Conservation (phyloP, 2,329 filamentous ascomycete genomes). For the Furcasterigmium sp. region DNA sequence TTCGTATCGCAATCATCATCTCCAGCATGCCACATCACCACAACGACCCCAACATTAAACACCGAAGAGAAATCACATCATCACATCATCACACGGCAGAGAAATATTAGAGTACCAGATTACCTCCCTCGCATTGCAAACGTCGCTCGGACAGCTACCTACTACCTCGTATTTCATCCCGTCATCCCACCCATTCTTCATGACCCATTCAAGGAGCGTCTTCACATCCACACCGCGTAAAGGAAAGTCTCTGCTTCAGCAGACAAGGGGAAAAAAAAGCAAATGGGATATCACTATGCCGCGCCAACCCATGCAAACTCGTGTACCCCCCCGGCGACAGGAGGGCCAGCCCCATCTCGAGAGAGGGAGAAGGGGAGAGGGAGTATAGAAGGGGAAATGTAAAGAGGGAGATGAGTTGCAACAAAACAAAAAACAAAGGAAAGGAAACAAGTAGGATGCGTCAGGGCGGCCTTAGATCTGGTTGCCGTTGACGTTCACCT, state of each 20-base stretch:
- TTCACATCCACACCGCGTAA: too few species aligned
- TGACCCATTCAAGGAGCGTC: not conserved
- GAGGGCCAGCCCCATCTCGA: too few species aligned
- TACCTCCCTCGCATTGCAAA: slow-evolving; percentile 1
- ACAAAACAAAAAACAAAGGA: slow-evolving; percentile 14
- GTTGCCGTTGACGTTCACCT: slow-evolving; percentile 76
- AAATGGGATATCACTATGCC: slow-evolving; percentile 17
- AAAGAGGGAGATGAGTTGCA: slow-evolving; percentile 11
- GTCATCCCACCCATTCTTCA: too few species aligned
- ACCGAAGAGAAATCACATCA: too few species aligned
- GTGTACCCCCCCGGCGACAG: too few species aligned
- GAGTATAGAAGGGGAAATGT: slow-evolving; percentile 14
- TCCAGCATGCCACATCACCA: too few species aligned
- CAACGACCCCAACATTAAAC: too few species aligned
- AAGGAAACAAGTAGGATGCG: slow-evolving; percentile 9
- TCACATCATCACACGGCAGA: not conserved
- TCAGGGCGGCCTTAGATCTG: too few species aligned
- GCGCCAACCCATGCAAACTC: not conserved
- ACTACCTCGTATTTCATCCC: too few species aligned
- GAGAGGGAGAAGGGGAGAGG: slow-evolving; percentile 9
- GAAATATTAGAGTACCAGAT: not conserved
- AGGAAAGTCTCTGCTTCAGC: slow-evolving; percentile 7
- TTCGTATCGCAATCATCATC: too few species aligned
- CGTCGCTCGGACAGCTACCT: too few species aligned
- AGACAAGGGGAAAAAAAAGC: slow-evolving; percentile 13